A percentile compares a stretch with the other conserved stretches of the same genome.
phyloP scores from a whole-genome alignment of 129 eudicot genomes.

The Flaveria brownii region DNA sequence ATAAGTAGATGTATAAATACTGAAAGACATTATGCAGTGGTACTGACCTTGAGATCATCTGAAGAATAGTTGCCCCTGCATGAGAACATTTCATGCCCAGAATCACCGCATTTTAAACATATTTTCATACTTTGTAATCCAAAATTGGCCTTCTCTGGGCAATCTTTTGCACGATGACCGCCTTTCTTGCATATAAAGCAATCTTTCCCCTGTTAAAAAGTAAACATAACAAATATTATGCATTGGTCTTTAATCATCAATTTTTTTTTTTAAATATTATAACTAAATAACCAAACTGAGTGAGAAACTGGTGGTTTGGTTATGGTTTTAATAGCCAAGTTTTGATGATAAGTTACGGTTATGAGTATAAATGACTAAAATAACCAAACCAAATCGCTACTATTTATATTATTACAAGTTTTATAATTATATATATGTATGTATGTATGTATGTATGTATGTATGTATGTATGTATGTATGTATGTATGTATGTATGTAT shows the following conservation, averaged over 20 bases:
- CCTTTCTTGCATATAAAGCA: constrained; percentile 85
- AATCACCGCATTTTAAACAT: constrained; percentile 88
- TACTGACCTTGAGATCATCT: constrained; percentile 79
- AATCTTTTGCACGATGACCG: constrained; percentile 95
- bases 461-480: too few species aligned
- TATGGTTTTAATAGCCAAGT: background rate
- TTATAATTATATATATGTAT: too few species aligned
- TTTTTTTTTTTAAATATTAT: too few species aligned
- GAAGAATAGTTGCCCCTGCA: constrained; percentile 65
- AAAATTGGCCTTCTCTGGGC: constrained; percentile 60
- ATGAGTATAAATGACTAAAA: too few species aligned
- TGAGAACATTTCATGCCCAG: constrained; percentile 80
- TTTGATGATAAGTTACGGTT: background rate
- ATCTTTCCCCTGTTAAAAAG: constrained; percentile 56
- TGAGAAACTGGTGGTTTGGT: background rate
- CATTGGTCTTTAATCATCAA: background rate
- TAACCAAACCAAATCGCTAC: too few species aligned
- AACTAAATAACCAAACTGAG: background rate
- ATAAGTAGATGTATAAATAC: background rate
- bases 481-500: too few species aligned
- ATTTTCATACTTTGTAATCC: constrained; percentile 41
- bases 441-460: too few species aligned
- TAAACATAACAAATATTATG: background rate
- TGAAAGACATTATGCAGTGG: background rate
- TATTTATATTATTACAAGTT: too few species aligned